Percentiles rank a stretch among this genome's conserved stretches.
These are phyloP conservation scores for Lentinus brumalis DNA, from an alignment of 768 basidiomycete genomes.

Conservation along the genomic window DNA sequence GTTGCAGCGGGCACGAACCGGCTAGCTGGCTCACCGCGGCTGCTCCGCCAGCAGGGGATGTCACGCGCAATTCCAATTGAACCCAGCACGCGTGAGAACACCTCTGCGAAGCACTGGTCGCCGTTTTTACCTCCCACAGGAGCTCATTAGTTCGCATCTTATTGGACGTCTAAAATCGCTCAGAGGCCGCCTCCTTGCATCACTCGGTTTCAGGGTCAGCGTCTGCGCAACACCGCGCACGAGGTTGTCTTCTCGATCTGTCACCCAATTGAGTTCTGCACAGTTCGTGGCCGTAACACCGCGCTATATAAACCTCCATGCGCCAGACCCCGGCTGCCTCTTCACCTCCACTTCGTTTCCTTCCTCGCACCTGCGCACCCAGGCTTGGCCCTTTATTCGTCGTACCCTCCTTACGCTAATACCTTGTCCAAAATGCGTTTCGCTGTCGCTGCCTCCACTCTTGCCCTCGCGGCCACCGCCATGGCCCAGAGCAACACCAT, in stretches of 20 bases:
- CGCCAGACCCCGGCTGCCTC: neutral
- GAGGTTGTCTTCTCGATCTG: slow-evolving; percentile 2
- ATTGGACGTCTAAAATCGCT: neutral
- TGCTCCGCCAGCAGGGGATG: no score
- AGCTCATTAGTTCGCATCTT: neutral
- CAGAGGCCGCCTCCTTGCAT: neutral
- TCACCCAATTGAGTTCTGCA: slow-evolving; percentile 5
- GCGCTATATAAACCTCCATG: neutral
- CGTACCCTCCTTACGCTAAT: neutral
- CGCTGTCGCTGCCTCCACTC: slow-evolving; percentile 13
- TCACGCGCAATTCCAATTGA: neutral
- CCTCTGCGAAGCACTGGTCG: neutral
- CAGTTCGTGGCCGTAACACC: neutral
- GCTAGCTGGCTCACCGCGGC: no score
- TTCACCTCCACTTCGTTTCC: slow-evolving; percentile 7
- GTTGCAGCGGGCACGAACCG: no score
- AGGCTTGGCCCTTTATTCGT: neutral
- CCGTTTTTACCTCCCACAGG: neutral
- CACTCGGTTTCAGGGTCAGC: slow-evolving; percentile 7
- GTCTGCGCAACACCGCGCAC: slow-evolving; percentile 6
- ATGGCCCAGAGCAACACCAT: slow-evolving; percentile 22
- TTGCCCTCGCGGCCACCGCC: slow-evolving; percentile 22
- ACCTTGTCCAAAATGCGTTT: slow-evolving; percentile 19
- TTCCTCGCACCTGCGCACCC: slow-evolving; percentile 1
- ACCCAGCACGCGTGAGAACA: neutral